These are phyloP conservation scores for Alternaria consortialis DNA, from an alignment of 2,329 filamentous ascomycete genomes.

Conservation along the genomic window DNA sequence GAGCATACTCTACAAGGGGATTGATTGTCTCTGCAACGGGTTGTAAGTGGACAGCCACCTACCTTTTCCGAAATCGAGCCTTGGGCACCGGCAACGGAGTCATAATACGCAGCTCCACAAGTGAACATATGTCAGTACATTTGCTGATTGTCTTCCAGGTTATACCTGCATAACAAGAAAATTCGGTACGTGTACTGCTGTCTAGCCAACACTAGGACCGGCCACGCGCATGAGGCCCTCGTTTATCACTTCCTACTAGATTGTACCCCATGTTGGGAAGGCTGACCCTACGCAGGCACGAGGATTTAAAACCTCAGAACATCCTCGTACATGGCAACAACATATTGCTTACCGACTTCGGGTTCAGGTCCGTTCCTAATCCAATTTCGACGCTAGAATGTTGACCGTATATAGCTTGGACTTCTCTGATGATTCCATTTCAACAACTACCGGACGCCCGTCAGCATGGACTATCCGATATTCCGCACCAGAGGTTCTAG, in stretches of 20 bases:
- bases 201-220: neutral
- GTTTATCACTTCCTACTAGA: too few relatives aligned
- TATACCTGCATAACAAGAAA: neutral
- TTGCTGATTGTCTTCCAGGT: neutral
- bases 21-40: neutral
- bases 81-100: too few relatives aligned
- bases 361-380: neutral
- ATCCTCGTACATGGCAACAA: neutral
- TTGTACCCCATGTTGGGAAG: fast-evolving
- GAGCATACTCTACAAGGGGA: neutral
- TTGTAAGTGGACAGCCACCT: neutral
- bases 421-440: neutral
- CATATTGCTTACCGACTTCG: neutral
- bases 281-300: neutral
- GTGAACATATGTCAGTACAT: neutral
- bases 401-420: neutral
- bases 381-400: neutral
- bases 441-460: neutral
- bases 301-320: neutral
- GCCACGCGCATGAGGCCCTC: neutral
- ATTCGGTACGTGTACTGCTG: neutral
- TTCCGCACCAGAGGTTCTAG: neutral
- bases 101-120: neutral
- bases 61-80: neutral
- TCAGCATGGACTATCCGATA: neutral